Evolutionary conservation across 2,329 filamentous ascomycete species (phyloP), one percentile per base, ranked within the genome.

Genomic region (Venturia aucupariae): DNA sequence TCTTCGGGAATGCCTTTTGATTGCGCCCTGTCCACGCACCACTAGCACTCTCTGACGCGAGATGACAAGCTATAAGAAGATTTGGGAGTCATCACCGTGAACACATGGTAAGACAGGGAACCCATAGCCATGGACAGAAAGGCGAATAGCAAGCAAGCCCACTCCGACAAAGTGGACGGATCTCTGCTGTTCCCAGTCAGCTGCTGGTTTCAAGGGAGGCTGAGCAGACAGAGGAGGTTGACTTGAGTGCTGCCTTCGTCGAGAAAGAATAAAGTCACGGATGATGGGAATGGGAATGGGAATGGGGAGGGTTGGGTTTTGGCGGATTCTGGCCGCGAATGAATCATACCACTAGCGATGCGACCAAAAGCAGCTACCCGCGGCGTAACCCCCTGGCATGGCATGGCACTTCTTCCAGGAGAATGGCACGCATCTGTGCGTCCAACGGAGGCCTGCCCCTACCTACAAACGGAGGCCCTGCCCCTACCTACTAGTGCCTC

Each of bases 391-490:
- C 27, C 51, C 51, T 55, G 51, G 51, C 51, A 19, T 55, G 22
- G 46, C 46, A 48, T 11, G 35, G 35, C 4, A n/a, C n/a, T n/a
- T n/a, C 44, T 8, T 24, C 57, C 35, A 41, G 27, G 35, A 32
- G 24, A 60, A 17, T 60, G 57, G 59, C 35, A 44, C 59, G 38
- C 59, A 60, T 60, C 59, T 27, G 35, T 60, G 59, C 59, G 35
- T n/a, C 1, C 42, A 41, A 60, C 30, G 59, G 38, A 60, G 35
- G 59, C 35, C 27, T 41, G 38, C 59, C 8, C n/a, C n/a, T n/a
- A n/a, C n/a, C n/a, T n/a, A n/a, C n/a, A n/a, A n/a, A n/a, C n/a
- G n/a, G n/a, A n/a, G n/a, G n/a, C n/a, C n/a, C n/a, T n/a, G n/a
- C n/a, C n/a, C n/a, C n/a, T n/a, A n/a, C n/a, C 24, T 60, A 35